phyloP scores from a whole-genome alignment of 192 early-diverging fungal species.

The Allomyces macrogynus region DNA sequence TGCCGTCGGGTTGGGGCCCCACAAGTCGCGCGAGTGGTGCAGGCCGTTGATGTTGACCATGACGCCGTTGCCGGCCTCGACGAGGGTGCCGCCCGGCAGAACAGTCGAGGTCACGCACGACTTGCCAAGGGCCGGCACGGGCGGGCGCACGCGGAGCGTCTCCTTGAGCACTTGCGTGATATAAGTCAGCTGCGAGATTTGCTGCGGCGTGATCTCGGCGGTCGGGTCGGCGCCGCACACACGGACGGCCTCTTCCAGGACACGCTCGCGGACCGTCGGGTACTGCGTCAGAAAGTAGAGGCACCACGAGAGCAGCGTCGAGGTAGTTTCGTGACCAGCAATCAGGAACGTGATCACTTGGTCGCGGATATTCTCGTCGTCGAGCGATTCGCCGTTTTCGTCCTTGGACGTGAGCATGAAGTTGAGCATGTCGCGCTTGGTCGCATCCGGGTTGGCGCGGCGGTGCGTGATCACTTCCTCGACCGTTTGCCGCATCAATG shows the following conservation, averaged over 20 bases:
- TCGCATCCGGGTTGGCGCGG: constrained; percentile 12
- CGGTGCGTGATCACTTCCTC: constrained; percentile 27
- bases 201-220: constrained; percentile 10
- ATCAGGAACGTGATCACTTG: constrained; percentile 42
- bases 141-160: constrained; percentile 29
- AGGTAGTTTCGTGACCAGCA: constrained; percentile 35
- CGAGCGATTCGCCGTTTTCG: constrained; percentile 11
- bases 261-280: constrained; percentile 17
- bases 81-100: constrained; percentile 18
- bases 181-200: constrained; percentile 21
- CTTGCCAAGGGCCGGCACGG: constrained; percentile 18
- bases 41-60: constrained; percentile 13
- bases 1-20: constrained; percentile 14
- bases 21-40: constrained; percentile 23
- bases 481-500: constrained; percentile 22
- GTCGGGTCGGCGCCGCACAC: constrained; percentile 1
- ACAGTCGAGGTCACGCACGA: constrained; percentile 12
- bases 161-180: constrained; percentile 31
- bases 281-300: constrained; percentile 21
- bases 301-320: constrained; percentile 27
- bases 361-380: constrained; percentile 31
- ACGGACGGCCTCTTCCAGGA: constrained; percentile 24
- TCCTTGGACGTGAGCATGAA: constrained; percentile 33
- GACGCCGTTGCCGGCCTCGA: constrained; percentile 9
- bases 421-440: constrained; percentile 23